These are phyloP conservation scores for Boletus pseudopeckii DNA, from an alignment of 768 basidiomycete genomes.

Conservation along the genomic window DNA sequence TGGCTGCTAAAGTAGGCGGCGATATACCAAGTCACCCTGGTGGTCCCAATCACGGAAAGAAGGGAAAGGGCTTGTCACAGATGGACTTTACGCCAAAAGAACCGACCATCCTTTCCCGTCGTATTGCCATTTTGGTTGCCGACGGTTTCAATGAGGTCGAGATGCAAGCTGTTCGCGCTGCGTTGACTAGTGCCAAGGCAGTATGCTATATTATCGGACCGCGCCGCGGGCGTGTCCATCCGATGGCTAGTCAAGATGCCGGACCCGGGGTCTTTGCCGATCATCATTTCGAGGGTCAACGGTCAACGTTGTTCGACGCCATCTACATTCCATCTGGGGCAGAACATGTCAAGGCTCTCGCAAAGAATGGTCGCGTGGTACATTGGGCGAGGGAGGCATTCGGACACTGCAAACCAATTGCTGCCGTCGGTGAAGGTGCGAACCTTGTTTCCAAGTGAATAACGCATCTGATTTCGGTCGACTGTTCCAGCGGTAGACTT, in stretches of 20 bases:
- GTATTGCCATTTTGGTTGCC: conserved; percentile 72
- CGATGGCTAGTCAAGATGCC: conserved; percentile 30
- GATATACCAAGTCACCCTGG: conserved; percentile 50
- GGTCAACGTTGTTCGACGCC: conserved; percentile 84
- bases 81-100: conserved; percentile 48
- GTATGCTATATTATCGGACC: conserved; percentile 66
- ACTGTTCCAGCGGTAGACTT: conserved; percentile 43
- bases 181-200: conserved; percentile 50
- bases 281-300: conserved; percentile 72
- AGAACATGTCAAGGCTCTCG: conserved; percentile 53
- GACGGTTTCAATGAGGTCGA: conserved; percentile 70
- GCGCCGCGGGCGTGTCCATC: conserved; percentile 49
- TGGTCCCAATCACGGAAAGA: conserved; percentile 56
- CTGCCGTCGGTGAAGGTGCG: conserved; percentile 63
- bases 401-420: conserved; percentile 83
- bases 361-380: conserved; percentile 63
- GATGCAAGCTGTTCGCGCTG: conserved; percentile 55
- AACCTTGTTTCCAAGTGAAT: not conserved
- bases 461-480: not conserved
- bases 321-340: conserved; percentile 73
- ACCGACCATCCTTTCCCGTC: conserved; percentile 60
- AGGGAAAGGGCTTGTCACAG: conserved; percentile 57
- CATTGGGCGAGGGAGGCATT: conserved; percentile 86
- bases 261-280: conserved; percentile 47
- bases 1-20: conserved; percentile 65